Conservation (phyloP, 2,329 filamentous ascomycete genomes). For the Seiridium unicorne region DNA sequence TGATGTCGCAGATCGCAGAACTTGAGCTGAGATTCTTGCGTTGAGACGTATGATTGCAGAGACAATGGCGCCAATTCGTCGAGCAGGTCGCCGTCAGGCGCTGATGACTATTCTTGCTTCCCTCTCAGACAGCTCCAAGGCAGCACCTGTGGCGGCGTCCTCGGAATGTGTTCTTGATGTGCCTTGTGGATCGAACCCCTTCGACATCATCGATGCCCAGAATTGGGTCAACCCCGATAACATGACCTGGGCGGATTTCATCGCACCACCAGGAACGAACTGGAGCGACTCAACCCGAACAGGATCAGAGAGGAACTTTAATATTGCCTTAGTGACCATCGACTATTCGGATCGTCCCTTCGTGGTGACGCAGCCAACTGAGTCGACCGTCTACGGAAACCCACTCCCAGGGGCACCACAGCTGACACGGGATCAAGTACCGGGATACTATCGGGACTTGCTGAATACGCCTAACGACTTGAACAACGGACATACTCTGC, state of each 20-base stretch:
- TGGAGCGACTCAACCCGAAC: slow-evolving; percentile 44
- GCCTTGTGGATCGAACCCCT: slow-evolving; percentile 32
- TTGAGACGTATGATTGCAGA: neutral
- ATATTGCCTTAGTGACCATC: slow-evolving; percentile 52
- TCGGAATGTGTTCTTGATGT: neutral
- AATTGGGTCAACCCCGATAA: slow-evolving; percentile 52
- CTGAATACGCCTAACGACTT: slow-evolving; percentile 48
- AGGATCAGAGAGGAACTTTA: slow-evolving; percentile 50
- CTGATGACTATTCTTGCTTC: neutral
- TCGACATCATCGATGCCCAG: slow-evolving; percentile 48
- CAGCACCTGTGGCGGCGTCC: neutral
- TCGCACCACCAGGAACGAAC: slow-evolving; percentile 41
- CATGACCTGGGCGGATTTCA: slow-evolving; percentile 52
- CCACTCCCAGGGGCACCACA: slow-evolving; percentile 41
- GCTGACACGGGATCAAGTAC: slow-evolving; percentile 43
- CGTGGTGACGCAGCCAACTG: slow-evolving; percentile 41
- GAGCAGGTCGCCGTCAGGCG: neutral
- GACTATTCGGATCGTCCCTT: slow-evolving; percentile 51
- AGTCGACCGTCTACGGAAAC: slow-evolving; percentile 49
- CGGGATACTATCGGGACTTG: slow-evolving; percentile 48
- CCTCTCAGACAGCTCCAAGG: neutral
- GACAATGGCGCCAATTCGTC: neutral
- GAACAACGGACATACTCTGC: slow-evolving; percentile 50
- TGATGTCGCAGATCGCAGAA: too few species aligned
- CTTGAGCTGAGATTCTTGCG: neutral